Evolutionary conservation across 768 basidiomycete genomes (phyloP), one percentile per base, ranked within the genome.

Genomic region (Asterophora parasitica): DNA sequence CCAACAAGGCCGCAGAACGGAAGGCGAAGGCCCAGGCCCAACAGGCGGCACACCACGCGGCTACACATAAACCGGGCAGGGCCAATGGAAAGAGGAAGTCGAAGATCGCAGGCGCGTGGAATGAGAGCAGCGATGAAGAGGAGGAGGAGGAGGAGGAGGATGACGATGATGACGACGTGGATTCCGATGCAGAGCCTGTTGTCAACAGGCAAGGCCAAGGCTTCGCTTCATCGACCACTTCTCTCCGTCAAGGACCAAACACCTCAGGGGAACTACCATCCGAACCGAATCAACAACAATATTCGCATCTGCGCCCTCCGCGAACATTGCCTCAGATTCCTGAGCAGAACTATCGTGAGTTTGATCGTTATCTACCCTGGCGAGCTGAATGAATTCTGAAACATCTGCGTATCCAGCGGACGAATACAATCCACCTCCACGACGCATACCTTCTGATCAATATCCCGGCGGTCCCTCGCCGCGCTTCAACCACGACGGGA

Each of bases 101-200:
- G 63, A 78, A 56, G 73, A 76, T 60, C 70, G 82, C 53, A 66
- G 85, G 58, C 66, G 83, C 54, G 67, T 66, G 85, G 64, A 76
- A 79, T 47, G 85, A 83, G 57, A 88, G 85, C 57, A 87, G 86
- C 47, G 88, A 89, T 19, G 87, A 88, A 46, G 89, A 92, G 35
- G 88, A 88, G 4, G 88, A 91, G 3, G 89, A 94, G 2, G 92
- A 93, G 4, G 88, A 92, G 0, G 88, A 92, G 0, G 88, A 31
- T 81, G 81, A 84, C 0, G 84, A 83, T 0, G 84, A 83, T 10
- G 83, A 82, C 2, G 87, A 87, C 7, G 82, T 73, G 5, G 83
- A 86, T 59, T 85, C 83, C 4, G 84, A 85, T 52, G 70, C 59
- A 46, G 74, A 70, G 35, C 67, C 69, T 26, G 58, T 64, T 4